Evolutionary conservation across 495 filamentous ascomycete species (phyloP), one percentile per base, ranked within the genome.

Genomic region (Penicillium bovifimosum): DNA sequence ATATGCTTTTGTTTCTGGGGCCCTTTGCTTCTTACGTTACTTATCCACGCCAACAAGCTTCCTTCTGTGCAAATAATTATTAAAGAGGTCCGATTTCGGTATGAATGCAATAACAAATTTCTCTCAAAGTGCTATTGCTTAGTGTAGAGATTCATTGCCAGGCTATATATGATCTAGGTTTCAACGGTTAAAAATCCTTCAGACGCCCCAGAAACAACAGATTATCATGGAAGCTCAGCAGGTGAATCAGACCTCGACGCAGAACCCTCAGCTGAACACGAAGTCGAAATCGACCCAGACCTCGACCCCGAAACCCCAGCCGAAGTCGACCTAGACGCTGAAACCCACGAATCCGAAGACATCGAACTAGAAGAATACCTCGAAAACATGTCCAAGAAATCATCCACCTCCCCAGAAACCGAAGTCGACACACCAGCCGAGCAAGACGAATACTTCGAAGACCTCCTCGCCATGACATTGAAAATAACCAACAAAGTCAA

Each of bases 401-500:
- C n/a, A n/a, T n/a, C 20, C 20, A 24, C 20, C 20, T 2, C 2
- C 20, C 20, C 20, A 24, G 44, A 52, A 47, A 40, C 26, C 34
- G 33, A 43, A 0, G 34, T 11, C n/a, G 34, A 9, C 14, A 41
- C 27, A 17, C 27, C 9, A 13, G 11, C 42, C 1, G 11, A 40
- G 18, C 38, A 17, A 3, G 16, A 40, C 11, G 8, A 26, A 7
- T 32, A 46, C 8, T 27, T 24, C 39, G 54, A 47, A 9, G 61
- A 74, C 10, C 56, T 91, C 4, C 67, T 90, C 20, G 86, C 77
- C 27, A 76, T 93, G 70, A 79, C 80, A 3, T 70, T 96, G 28
- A 83, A 81, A 0, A 73, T 88, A 50, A 79, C 79, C 50, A 92
- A 90, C 68, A 79, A 76, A 50, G 77, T 96, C 47, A 89, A 96